Percentiles rank a stretch among this genome's conserved stretches.
phyloP scores from a whole-genome alignment of 768 basidiomycete species.

The Pilatotrama ljubarskyi region DNA sequence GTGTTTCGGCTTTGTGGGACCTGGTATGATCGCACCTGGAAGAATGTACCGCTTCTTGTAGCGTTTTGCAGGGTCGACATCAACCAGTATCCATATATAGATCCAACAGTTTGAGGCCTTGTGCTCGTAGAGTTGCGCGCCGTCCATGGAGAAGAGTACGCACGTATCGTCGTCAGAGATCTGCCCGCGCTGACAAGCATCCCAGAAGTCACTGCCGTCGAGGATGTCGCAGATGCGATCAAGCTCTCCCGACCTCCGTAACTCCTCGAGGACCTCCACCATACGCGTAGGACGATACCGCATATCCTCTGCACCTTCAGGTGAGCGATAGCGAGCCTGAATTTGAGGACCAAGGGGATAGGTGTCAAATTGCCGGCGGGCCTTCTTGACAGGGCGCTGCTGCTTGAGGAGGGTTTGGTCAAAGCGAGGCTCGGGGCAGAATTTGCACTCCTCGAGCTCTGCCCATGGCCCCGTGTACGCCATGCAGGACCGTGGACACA shows the following conservation, averaged over 20 bases:
- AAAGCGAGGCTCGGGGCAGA: slow-evolving; percentile 35
- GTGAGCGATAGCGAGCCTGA: slow-evolving; percentile 36
- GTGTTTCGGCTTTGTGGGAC: slow-evolving; percentile 34
- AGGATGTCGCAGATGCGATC: slow-evolving; percentile 33
- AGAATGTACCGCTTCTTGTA: slow-evolving; percentile 33
- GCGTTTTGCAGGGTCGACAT: slow-evolving; percentile 24
- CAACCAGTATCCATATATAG: slow-evolving; percentile 31
- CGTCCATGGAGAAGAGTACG: slow-evolving; percentile 28
- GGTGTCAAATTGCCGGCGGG: slow-evolving; percentile 36
- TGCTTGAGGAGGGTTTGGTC: slow-evolving; percentile 9
- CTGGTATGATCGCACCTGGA: slow-evolving; percentile 31
- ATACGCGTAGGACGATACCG: neutral
- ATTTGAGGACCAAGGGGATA: slow-evolving; percentile 45
- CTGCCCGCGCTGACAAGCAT: slow-evolving; percentile 17
- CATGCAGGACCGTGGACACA: slow-evolving; percentile 44
- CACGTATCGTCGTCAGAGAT: slow-evolving; percentile 29
- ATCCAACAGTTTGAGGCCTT: slow-evolving; percentile 38
- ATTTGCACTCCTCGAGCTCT: slow-evolving; percentile 30
- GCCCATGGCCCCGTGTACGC: slow-evolving; percentile 41
- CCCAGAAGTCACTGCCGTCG: slow-evolving; percentile 30
- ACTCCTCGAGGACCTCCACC: neutral
- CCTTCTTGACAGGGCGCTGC: neutral
- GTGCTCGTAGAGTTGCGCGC: slow-evolving; percentile 30
- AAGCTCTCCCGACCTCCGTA: neutral
- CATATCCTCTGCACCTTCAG: neutral